These are phyloP conservation scores for Gnaphalium uliginosum DNA, from an alignment of 129 eudicot species.

Conservation along the genomic window DNA sequence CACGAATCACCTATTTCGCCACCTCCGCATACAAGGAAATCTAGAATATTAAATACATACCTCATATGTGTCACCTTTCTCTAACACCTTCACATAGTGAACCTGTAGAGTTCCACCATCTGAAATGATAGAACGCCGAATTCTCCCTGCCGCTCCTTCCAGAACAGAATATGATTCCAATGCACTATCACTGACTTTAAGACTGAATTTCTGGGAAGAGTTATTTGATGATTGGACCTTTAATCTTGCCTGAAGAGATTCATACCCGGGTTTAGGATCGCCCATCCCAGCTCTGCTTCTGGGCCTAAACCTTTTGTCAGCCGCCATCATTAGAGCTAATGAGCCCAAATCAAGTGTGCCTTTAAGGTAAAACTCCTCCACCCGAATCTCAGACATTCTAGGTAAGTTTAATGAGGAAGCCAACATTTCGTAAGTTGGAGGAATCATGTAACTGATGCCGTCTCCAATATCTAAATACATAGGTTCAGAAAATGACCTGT, in stretches of 20 bases:
- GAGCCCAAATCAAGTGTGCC: constrained; percentile 89
- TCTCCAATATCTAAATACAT: constrained; percentile 69
- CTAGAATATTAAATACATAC: constrained; percentile 36
- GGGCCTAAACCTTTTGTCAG: constrained; percentile 46
- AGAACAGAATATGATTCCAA: constrained; percentile 67
- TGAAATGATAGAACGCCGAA: constrained; percentile 77
- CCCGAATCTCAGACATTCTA: constrained; percentile 59
- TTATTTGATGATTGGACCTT: constrained; percentile 45
- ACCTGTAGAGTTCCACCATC: constrained; percentile 84
- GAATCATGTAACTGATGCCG: constrained; percentile 67
- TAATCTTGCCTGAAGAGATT: constrained; percentile 73
- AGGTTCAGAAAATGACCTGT: constrained; percentile 64
- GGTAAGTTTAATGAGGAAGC: constrained; percentile 62
- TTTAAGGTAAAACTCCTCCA: constrained; percentile 68
- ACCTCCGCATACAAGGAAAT: constrained; percentile 37
- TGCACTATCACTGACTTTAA: constrained; percentile 70
- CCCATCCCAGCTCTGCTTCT: constrained; percentile 57
- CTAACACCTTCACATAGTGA: constrained; percentile 90
- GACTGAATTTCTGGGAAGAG: constrained; percentile 51
- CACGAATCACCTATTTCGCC: constrained; percentile 53
- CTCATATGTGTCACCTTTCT: constrained; percentile 98
- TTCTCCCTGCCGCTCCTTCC: constrained; percentile 92
- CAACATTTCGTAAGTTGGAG: constrained; percentile 70
- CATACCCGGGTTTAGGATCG: constrained; percentile 61
- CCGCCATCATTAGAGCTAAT: constrained; percentile 81